These are phyloP conservation scores for Bipolaris gigantea DNA, from an alignment of 2,329 filamentous ascomycete genomes.

Conservation along the genomic window DNA sequence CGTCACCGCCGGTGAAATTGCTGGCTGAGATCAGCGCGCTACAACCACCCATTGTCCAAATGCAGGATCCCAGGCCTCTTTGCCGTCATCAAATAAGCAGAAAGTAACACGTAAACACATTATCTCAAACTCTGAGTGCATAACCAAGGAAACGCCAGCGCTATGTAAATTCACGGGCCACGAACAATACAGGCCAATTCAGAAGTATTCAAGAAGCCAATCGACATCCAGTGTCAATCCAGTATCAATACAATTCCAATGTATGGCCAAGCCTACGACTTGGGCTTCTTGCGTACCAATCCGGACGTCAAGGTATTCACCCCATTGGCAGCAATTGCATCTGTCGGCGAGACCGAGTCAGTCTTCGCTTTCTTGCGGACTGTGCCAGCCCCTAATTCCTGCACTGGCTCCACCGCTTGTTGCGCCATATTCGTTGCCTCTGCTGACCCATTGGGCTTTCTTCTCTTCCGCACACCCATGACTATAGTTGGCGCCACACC, in stretches of 20 bases:
- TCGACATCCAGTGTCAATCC: not conserved
- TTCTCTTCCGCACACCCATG: conserved; percentile 41
- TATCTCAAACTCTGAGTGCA: not conserved
- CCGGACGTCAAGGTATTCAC: conserved; percentile 36
- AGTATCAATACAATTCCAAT: not conserved
- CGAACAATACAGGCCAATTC: not conserved
- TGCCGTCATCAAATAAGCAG: not conserved
- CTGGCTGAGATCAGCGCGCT: conserved; percentile 1
- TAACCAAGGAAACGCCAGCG: conserved; percentile 17
- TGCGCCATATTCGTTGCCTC: conserved; percentile 4
- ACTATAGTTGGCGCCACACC: conserved; percentile 24
- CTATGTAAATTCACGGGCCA: conserved; percentile 16
- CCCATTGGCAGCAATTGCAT: conserved; percentile 16
- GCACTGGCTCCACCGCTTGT: conserved; percentile 10
- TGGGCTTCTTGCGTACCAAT: conserved; percentile 43
- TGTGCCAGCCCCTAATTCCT: conserved; percentile 24
- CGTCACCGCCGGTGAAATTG: conserved; percentile 5
- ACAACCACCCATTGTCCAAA: not conserved
- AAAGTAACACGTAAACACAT: not conserved
- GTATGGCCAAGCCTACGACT: conserved; percentile 15
- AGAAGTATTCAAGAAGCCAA: not conserved
- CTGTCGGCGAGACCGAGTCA: conserved; percentile 16
- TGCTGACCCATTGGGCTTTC: conserved; percentile 32
- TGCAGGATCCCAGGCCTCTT: not conserved
- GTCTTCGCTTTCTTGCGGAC: conserved; percentile 41